These are phyloP conservation scores for Echria macrotheca DNA, from an alignment of 495 filamentous ascomycete genomes.

Conservation along the genomic window DNA sequence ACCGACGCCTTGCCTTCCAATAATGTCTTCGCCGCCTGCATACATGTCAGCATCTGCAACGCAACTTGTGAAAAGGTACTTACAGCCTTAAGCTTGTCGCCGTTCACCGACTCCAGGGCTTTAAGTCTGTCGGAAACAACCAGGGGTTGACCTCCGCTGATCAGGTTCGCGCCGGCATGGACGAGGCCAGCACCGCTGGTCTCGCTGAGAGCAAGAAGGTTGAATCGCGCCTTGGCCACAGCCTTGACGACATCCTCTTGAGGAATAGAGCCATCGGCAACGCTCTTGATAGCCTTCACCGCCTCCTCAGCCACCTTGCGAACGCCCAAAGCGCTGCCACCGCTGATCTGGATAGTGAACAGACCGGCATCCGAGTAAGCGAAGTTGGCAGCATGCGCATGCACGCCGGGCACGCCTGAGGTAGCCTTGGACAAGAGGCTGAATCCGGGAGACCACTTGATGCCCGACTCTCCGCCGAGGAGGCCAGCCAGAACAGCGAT, in stretches of 20 bases:
- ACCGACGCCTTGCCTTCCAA: constrained; percentile 85
- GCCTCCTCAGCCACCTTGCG: constrained; percentile 52
- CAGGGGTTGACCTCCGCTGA: constrained; percentile 76
- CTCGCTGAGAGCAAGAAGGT: constrained; percentile 79
- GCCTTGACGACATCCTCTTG: constrained; percentile 90
- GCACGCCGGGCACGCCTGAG: constrained; percentile 57
- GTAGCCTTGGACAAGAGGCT: constrained; percentile 77
- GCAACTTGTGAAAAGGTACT: constrained; percentile 32
- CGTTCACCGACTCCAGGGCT: constrained; percentile 71
- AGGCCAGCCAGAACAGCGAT: constrained; percentile 81
- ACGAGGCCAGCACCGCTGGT: constrained; percentile 64
- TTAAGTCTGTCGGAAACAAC: constrained; percentile 79
- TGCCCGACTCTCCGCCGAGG: constrained; percentile 80
- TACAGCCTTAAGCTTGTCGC: constrained; percentile 82
- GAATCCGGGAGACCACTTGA: constrained; percentile 96
- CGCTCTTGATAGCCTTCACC: constrained; percentile 73
- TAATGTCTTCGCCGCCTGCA: constrained; percentile 74
- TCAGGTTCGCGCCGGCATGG: constrained; percentile 48
- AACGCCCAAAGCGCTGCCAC: constrained; percentile 66
- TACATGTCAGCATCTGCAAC: constrained; percentile 18
- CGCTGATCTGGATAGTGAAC: constrained; percentile 68
- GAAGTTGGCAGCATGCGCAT: constrained; percentile 63
- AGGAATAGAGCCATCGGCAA: constrained; percentile 65
- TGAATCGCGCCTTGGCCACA: constrained; percentile 87
- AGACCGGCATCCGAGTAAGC: constrained; percentile 95